Evolutionary conservation across 2,329 filamentous ascomycete genomes (phyloP).

Genomic region (Elsinoe australis): DNA sequence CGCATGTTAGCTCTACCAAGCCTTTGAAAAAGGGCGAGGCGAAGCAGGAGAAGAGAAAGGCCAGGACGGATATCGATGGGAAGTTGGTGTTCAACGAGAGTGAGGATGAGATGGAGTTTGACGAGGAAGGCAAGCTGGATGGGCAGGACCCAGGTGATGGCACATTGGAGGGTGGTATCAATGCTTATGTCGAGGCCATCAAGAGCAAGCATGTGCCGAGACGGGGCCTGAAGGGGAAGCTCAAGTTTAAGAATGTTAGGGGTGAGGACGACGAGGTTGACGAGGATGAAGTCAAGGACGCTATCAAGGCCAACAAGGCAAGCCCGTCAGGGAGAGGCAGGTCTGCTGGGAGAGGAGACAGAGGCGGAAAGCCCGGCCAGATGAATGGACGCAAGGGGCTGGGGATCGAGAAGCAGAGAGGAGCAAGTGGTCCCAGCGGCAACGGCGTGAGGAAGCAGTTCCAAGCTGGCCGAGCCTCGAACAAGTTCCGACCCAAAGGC

Average conservation of each 20-base stretch:
- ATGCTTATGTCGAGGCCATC: slow-evolving; percentile 55
- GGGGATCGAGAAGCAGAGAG: slow-evolving; percentile 32
- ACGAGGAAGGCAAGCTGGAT: slow-evolving; percentile 41
- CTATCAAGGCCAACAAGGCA: slow-evolving; percentile 26
- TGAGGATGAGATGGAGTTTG: slow-evolving; percentile 50
- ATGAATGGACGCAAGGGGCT: slow-evolving; percentile 29
- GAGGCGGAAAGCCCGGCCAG: slow-evolving; percentile 13
- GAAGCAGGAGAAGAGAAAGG: slow-evolving; percentile 47
- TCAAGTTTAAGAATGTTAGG: slow-evolving; percentile 51
- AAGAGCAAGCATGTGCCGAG: slow-evolving; percentile 52
- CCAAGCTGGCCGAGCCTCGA: slow-evolving; percentile 8
- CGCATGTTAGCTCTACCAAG: slow-evolving; percentile 87
- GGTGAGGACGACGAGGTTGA: slow-evolving; percentile 38
- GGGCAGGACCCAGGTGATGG: slow-evolving; percentile 33
- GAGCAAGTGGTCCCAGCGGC: slow-evolving; percentile 20
- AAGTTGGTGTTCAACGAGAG: slow-evolving; percentile 64
- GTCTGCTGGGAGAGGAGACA: not conserved
- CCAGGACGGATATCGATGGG: slow-evolving; percentile 66
- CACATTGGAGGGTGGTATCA: slow-evolving; percentile 45
- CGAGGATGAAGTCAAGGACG: slow-evolving; percentile 32
- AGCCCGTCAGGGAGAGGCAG: not conserved
- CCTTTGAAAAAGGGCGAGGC: slow-evolving; percentile 57
- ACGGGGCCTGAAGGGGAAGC: slow-evolving; percentile 51
- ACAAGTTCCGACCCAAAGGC: slow-evolving; percentile 12
- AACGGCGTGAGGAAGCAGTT: slow-evolving; percentile 1